Evolutionary conservation across 164 flowering plant genomes (phyloP).

Genomic region (Cinnamomum micranthum): DNA sequence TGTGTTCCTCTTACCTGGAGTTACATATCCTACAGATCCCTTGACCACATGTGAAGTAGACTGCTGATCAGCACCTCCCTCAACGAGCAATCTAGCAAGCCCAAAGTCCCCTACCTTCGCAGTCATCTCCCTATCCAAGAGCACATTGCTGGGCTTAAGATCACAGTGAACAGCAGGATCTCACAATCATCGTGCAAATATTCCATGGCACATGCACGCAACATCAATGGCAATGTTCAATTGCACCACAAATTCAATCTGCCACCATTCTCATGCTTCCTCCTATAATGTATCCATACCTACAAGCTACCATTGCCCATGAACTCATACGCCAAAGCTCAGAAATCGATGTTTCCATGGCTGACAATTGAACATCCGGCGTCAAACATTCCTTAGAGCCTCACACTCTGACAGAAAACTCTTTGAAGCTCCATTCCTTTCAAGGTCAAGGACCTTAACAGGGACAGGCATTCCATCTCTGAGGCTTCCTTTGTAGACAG

Average conservation of each 20-base stretch:
- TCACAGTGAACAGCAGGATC: conserved; percentile 6
- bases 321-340: conserved; percentile 5
- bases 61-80: neutral
- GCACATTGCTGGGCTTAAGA: conserved; percentile 2
- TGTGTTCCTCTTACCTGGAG: conserved; percentile 5
- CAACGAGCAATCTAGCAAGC: neutral
- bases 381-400: neutral
- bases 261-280: neutral
- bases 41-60: neutral
- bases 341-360: neutral
- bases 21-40: neutral
- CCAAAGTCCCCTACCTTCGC: conserved; percentile 5
- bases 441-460: conserved; percentile 4
- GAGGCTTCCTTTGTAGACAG: neutral
- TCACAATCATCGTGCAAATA: conserved; percentile 5
- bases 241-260: neutral
- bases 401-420: neutral
- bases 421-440: neutral
- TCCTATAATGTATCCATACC: neutral
- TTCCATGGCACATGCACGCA: conserved; percentile 2
- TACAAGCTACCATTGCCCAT: neutral
- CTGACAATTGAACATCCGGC: neutral
- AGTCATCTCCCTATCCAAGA: conserved; percentile 4
- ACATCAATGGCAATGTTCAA: conserved; percentile 1
- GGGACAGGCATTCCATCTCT: neutral